Percentiles rank a stretch among this genome's conserved stretches.
Conservation (phyloP, 768 basidiomycete species). For the Boletus pseudo-olivaceus region DNA sequence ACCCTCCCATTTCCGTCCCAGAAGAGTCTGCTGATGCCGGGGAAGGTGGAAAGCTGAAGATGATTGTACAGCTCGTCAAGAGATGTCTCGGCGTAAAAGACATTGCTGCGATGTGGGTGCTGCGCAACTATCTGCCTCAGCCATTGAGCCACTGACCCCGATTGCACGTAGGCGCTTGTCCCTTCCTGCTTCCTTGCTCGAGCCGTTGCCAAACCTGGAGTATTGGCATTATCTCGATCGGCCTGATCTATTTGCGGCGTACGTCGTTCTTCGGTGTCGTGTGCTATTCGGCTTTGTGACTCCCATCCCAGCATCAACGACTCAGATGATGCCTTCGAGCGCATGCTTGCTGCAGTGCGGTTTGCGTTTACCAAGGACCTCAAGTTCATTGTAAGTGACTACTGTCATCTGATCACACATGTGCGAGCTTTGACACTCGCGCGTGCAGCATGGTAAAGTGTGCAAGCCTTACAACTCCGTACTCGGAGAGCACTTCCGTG, state of each 20-base stretch:
- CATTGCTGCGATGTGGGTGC: constrained; percentile 83
- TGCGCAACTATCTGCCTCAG: not conserved
- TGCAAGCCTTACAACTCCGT: constrained; percentile 93
- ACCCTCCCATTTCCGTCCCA: constrained; percentile 61
- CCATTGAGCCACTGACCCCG: constrained; percentile 16
- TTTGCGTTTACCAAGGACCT: constrained; percentile 92
- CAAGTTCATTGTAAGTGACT: constrained; percentile 73
- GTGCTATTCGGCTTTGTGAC: not conserved
- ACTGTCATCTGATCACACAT: not conserved
- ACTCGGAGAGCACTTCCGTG: constrained; percentile 84
- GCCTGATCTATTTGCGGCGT: constrained; percentile 91
- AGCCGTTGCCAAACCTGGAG: constrained; percentile 93
- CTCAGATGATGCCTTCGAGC: constrained; percentile 85
- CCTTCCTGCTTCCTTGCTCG: constrained; percentile 86
- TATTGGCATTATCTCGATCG: constrained; percentile 94
- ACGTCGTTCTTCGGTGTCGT: constrained; percentile 33
- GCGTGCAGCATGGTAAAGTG: constrained; percentile 74
- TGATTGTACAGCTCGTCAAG: constrained; percentile 89
- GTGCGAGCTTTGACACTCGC: not conserved
- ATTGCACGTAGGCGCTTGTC: constrained; percentile 70
- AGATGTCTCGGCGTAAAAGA: constrained; percentile 93
- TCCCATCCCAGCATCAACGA: constrained; percentile 73
- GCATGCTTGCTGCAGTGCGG: constrained; percentile 89
- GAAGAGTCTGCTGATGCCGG: constrained; percentile 69
- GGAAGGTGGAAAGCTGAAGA: constrained; percentile 91